Base-by-base conservation (phyloP, 805 yeast genomes). In the Wickerhamiella spandovensis region DNA sequence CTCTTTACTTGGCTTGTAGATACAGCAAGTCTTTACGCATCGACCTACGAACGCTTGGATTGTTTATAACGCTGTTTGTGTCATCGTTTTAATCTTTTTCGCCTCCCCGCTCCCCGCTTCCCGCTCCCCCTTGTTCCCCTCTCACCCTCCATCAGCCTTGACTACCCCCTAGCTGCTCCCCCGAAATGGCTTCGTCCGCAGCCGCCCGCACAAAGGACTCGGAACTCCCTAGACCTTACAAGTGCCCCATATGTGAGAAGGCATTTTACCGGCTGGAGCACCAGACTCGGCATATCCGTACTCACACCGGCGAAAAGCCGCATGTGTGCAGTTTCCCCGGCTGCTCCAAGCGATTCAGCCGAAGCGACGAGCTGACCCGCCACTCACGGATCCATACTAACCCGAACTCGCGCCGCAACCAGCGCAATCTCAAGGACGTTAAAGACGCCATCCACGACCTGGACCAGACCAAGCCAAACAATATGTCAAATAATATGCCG, bases 281-380 rank as follows among this genome's bases (percentile, higher is more conserved):
- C 65, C 94, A 85, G 63, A 87, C 95, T 12, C 75, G 96, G 57
- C 96, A 87, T 64, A 82, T 88, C 57, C 72, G 95, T 51, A 87
- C 95, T 9, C 95, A 87, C 67, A 87, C 96, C 0, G 96, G 96
- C 46, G 95, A 87, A 64, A 84, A 86, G 64, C 95, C 95, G 2
- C 92, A 84, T 62, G 80, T 78, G 47, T 87, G 96, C 66, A 75
- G 79, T 18, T 86, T 76, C 58, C 88, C 92, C 1, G 63, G 61
- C n/a, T 87, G 96, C 67, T 65, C 78, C 49, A 86, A 88, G 65
- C 73, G 83, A 54, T 87, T 87, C 62, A 76, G 84, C 51, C 74
- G 95, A 54, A 74, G 81, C 24, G 95, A 88, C 67, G 95, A 87
- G 67, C 73, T 87, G 51, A 87, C 95, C 13, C 72, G 95, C 57